A percentile compares a stretch with the other conserved stretches of the same genome.
phyloP scores from a whole-genome alignment of 1,284 basidiomycete species.

The Ganoderma lingzhi region DNA sequence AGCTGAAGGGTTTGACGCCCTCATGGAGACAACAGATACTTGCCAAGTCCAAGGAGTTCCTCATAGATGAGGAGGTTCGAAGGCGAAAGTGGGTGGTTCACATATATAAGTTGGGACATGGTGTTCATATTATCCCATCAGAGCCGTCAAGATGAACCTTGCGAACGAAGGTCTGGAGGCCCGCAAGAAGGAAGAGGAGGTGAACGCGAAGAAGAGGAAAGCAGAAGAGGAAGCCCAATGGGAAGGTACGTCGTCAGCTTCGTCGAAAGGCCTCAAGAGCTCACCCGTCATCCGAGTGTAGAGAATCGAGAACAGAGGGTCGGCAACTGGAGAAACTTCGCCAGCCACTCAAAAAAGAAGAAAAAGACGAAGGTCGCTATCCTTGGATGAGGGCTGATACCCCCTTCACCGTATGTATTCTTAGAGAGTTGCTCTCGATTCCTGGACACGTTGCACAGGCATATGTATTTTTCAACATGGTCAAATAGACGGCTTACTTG shows the following conservation, averaged over 20 bases:
- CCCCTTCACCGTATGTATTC: slow-evolving; percentile 17
- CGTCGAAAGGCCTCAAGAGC: neutral
- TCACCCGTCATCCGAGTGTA: slow-evolving; percentile 40
- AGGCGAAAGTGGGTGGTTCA: slow-evolving; percentile 69
- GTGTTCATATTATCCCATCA: slow-evolving; percentile 38
- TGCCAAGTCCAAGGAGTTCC: slow-evolving; percentile 74
- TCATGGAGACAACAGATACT: slow-evolving; percentile 71
- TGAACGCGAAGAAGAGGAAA: slow-evolving; percentile 77
- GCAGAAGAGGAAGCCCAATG: slow-evolving; percentile 82
- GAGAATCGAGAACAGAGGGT: slow-evolving; percentile 81
- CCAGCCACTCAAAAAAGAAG: slow-evolving; percentile 62
- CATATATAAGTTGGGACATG: slow-evolving; percentile 11
- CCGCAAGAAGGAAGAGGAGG: slow-evolving; percentile 84
- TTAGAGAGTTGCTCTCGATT: slow-evolving; percentile 8
- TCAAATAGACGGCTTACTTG: neutral
- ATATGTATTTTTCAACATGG: neutral
- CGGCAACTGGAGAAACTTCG: slow-evolving; percentile 82
- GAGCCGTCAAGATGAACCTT: slow-evolving; percentile 85
- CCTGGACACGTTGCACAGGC: neutral
- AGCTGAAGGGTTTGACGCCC: slow-evolving; percentile 62
- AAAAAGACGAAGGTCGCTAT: slow-evolving; percentile 77
- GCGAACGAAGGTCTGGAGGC: slow-evolving; percentile 88
- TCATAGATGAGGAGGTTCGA: slow-evolving; percentile 85
- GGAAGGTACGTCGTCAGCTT: slow-evolving; percentile 67
- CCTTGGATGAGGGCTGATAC: slow-evolving; percentile 61